Percentiles rank a stretch among this genome's conserved stretches.
Conservation (phyloP, 805 yeast species). For the Saccharomycopsis oosterbeekiorum region DNA sequence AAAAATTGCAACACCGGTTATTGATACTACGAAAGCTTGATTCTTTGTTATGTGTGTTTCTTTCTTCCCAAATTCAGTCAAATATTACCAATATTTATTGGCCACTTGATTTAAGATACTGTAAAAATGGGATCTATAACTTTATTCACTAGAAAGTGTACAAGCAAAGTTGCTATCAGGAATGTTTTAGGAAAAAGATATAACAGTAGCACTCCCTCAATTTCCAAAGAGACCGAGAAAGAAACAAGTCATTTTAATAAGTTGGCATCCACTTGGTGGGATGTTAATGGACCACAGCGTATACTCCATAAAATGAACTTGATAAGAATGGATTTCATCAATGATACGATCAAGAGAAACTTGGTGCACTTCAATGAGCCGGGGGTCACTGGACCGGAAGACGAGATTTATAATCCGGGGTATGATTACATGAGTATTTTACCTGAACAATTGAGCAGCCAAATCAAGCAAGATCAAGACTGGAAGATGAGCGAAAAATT, state of each 20-base stretch:
- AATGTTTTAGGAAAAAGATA: background rate
- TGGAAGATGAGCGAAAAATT: conserved; percentile 31
- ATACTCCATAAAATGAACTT: conserved; percentile 92
- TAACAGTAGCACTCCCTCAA: background rate
- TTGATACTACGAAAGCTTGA: too few relatives aligned
- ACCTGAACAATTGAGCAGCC: conserved; percentile 43
- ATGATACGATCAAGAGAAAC: conserved; percentile 41
- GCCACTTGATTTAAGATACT: too few relatives aligned
- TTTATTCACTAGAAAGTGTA: background rate
- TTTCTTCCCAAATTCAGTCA: too few relatives aligned
- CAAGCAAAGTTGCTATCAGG: background rate
- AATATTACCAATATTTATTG: too few relatives aligned
- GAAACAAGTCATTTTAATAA: conserved; percentile 78
- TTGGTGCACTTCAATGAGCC: conserved; percentile 33
- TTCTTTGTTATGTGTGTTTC: too few relatives aligned
- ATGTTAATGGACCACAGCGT: conserved; percentile 83
- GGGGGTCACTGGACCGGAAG: conserved; percentile 27
- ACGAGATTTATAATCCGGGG: conserved; percentile 66
- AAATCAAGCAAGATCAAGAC: conserved; percentile 43
- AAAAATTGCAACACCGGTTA: too few relatives aligned
- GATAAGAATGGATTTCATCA: conserved; percentile 78
- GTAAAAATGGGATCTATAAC: background rate
- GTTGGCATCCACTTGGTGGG: conserved; percentile 98
- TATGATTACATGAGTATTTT: conserved; percentile 53
- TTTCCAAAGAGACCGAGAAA: conserved; percentile 23